phyloP scores from a whole-genome alignment of 2,329 filamentous ascomycete genomes.

The Fusarium xyrophilum region DNA sequence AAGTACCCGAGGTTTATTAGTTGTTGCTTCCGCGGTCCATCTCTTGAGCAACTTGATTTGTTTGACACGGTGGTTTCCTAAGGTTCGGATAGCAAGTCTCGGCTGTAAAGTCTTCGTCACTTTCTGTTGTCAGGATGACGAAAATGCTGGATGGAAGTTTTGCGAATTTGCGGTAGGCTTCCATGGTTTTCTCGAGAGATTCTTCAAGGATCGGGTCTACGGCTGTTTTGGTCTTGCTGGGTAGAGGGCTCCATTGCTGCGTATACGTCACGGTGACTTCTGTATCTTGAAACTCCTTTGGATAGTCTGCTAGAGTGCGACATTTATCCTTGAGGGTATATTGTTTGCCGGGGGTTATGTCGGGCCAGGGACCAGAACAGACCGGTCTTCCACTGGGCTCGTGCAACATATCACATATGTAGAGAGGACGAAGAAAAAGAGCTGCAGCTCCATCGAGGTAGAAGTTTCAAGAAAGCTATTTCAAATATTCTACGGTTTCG shows the following conservation, averaged over 20 bases:
- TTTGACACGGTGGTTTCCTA: constrained; percentile 4
- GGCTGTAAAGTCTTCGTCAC: background rate
- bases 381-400: constrained; percentile 1
- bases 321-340: constrained; percentile 14
- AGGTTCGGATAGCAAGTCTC: constrained; percentile 13
- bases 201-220: constrained; percentile 12
- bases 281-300: constrained; percentile 2
- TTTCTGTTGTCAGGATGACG: constrained; percentile 6
- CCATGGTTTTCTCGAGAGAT: constrained; percentile 2
- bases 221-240: background rate
- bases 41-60: constrained; percentile 4
- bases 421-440: background rate
- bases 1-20: constrained; percentile 1
- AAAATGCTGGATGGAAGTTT: constrained; percentile 4
- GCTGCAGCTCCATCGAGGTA: background rate
- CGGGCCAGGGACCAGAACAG: constrained; percentile 13
- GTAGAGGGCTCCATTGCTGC: background rate
- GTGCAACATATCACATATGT: background rate
- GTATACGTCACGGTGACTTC: constrained; percentile 19
- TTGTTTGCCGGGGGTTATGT: background rate
- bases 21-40: constrained; percentile 8
- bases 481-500: accelerated
- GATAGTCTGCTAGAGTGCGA: constrained; percentile 7
- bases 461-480: accelerated
- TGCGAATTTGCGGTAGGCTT: constrained; percentile 9